These are phyloP conservation scores for Leavenworthia alabamica DNA, from an alignment of 345 rosid species.

Conservation along the genomic window DNA sequence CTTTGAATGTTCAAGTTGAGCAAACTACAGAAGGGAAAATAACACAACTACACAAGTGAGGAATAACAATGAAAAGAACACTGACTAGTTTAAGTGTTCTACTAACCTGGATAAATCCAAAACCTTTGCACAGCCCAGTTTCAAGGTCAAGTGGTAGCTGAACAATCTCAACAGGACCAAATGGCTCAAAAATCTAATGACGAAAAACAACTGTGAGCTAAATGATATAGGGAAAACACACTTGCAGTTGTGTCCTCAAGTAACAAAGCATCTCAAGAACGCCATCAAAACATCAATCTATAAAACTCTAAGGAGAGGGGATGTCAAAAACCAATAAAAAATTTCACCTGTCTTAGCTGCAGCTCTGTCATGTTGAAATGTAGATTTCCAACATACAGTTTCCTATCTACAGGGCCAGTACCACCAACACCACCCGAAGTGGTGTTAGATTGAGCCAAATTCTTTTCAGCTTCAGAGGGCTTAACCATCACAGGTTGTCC, in stretches of 20 bases:
- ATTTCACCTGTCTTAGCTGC: conserved; percentile 80
- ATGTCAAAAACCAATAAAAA: not conserved
- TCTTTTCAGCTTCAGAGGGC: conserved; percentile 99
- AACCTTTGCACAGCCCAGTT: conserved; percentile 94
- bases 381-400: conserved; percentile 84
- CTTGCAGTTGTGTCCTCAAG: not conserved
- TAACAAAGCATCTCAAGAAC: not conserved
- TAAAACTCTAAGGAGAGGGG: conserved; percentile 2
- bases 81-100: conserved; percentile 8
- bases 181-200: conserved; percentile 78
- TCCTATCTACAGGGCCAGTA: conserved; percentile 77
- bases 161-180: conserved; percentile 91
- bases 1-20: conserved; percentile 87
- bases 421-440: conserved; percentile 40
- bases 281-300: not conserved
- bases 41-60: conserved; percentile 2
- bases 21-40: conserved; percentile 46
- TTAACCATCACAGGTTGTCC: conserved; percentile 98
- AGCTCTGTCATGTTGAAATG: conserved; percentile 89
- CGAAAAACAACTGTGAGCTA: not conserved
- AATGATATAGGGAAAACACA: no score
- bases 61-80: not conserved
- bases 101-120: conserved; percentile 91
- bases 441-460: conserved; percentile 71
- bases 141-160: conserved; percentile 90